phyloP scores from a whole-genome alignment of 192 early-diverging fungal genomes.

The Backusella macrospora region DNA sequence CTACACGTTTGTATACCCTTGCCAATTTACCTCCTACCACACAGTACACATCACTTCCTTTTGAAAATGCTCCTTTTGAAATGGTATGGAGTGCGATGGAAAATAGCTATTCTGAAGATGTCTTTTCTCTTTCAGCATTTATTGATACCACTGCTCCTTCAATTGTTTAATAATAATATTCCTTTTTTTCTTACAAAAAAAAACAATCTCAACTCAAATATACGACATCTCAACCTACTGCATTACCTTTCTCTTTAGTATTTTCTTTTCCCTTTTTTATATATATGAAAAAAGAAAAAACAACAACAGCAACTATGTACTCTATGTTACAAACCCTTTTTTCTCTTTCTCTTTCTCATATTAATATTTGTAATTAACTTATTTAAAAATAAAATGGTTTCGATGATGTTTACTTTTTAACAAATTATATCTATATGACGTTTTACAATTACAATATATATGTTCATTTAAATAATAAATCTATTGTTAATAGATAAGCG shows the following conservation, averaged over 20 bases:
- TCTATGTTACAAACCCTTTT: background rate
- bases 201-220: background rate
- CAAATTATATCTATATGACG: too few relatives aligned
- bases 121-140: constrained; percentile 3
- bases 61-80: constrained; percentile 28
- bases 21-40: constrained; percentile 32
- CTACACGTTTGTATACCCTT: constrained; percentile 34
- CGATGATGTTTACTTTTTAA: background rate
- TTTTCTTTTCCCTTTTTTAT: background rate
- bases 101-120: background rate
- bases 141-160: constrained; percentile 8
- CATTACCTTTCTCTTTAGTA: background rate
- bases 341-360: background rate
- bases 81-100: background rate
- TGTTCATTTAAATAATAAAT: background rate
- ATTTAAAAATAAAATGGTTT: constrained; percentile 4
- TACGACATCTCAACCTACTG: background rate
- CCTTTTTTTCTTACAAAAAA: background rate
- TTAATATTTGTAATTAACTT: constrained; percentile 3
- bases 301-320: background rate
- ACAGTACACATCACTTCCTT: constrained; percentile 28
- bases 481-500: background rate
- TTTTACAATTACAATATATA: background rate
- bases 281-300: too few relatives aligned
- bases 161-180: background rate